Base-by-base conservation (phyloP, 2,329 filamentous ascomycete genomes). In the Sporothrix dimorphospora region DNA sequence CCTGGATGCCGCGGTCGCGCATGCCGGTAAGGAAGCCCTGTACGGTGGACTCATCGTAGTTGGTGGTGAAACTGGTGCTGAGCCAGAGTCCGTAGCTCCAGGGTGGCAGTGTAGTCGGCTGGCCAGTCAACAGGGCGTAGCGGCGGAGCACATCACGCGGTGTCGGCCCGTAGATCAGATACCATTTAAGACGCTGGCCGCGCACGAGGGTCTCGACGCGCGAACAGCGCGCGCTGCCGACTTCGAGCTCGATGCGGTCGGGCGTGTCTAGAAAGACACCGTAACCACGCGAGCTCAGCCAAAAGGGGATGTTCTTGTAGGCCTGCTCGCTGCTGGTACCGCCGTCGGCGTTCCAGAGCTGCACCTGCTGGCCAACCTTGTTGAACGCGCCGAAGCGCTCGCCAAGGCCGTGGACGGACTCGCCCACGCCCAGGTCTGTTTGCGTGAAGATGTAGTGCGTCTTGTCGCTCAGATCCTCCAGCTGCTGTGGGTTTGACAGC, bases 1-100 rank as follows among this genome's bases (percentile, higher is more conserved):
- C 85, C 0, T 89, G 88, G 19, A 90, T 91, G 61, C 87, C 85
- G 1, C 89, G 86, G 66, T 86, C 82, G 74, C 85, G 86, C 88
- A 93, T 92, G 12, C 90, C 90, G 75, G 91, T 87, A 27, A 93
- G 84, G 79, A 93, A 93, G 11, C 84, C 84, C 61, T 84, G 88
- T 34, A 93, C 91, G 0, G 91, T 93, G 24, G 84, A 79, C 79
- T 93, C 91, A 74, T 91, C 89, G 77, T 93, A 93, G 74, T 88
- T 87, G 2, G 91, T 93, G 1, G 90, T 92, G 80, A 93, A 93
- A 73, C 88, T 91, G 16, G 92, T 94, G 71, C 89, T 93, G 24
- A 94, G 84, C 91, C 91, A 94, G 9, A 94, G 84, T 1, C 91
- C 91, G 74, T 90, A 94, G 74, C 90, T 92, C 92, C 92, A 94